Percentiles rank a stretch among this genome's conserved stretches.
Conservation (phyloP, 169 alveolate genomes). For the Neospora caninum region DNA sequence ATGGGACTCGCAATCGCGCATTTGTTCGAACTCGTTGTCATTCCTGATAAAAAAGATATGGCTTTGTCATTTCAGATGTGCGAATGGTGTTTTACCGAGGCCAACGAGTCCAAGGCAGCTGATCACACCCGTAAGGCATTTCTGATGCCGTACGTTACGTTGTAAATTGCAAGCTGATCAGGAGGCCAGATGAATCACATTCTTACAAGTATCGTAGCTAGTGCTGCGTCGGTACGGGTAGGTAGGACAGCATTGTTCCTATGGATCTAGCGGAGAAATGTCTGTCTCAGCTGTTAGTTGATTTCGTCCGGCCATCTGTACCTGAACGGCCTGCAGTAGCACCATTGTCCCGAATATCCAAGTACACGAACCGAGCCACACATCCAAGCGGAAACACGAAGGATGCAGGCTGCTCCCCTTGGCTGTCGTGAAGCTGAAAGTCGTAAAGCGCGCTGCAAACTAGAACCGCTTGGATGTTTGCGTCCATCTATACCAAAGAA, state of each 20-base stretch:
- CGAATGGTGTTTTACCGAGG: background rate
- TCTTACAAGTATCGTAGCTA: background rate
- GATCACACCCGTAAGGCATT: background rate
- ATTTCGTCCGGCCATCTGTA: background rate
- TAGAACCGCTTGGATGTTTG: background rate
- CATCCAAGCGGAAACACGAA: background rate
- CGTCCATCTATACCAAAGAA: background rate
- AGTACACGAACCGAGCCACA: constrained; percentile 3
- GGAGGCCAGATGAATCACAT: background rate
- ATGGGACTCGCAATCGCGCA: background rate
- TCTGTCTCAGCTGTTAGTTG: background rate
- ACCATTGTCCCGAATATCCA: background rate
- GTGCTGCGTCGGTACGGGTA: background rate
- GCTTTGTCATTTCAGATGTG: background rate
- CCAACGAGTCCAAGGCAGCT: background rate
- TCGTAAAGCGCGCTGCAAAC: background rate
- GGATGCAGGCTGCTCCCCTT: background rate
- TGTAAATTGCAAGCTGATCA: background rate
- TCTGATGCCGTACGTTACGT: background rate
- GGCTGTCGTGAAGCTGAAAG: background rate
- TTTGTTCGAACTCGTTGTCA: background rate
- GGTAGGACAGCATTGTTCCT: background rate
- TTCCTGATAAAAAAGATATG: background rate
- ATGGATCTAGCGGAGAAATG: background rate
- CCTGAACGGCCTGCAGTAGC: constrained; percentile 12